Percentiles rank a stretch among this genome's conserved stretches.
Conservation (phyloP, 2,329 filamentous ascomycete species). For the Lachnellula cervina region DNA sequence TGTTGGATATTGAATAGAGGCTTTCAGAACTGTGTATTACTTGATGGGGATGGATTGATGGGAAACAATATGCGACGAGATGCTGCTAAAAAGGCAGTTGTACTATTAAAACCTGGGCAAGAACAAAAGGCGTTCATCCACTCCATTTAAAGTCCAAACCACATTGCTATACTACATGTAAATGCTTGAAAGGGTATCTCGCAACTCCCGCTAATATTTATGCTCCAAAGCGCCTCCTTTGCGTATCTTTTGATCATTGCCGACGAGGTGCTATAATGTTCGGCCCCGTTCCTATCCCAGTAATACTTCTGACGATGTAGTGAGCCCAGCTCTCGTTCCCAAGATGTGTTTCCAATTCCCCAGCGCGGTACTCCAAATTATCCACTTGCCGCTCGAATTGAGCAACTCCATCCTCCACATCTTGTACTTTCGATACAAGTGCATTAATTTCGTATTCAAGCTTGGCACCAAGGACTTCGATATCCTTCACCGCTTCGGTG, state of each 20-base stretch:
- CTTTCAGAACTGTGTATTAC: slow-evolving; percentile 6
- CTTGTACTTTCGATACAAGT: slow-evolving; percentile 73
- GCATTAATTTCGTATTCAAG: slow-evolving; percentile 87
- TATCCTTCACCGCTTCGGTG: slow-evolving; percentile 67
- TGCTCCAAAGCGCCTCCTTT: slow-evolving; percentile 14
- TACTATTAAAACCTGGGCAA: slow-evolving; percentile 18
- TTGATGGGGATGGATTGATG: not conserved
- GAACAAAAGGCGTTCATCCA: slow-evolving; percentile 14
- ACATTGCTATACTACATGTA: slow-evolving; percentile 14
- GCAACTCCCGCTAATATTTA: slow-evolving; percentile 22
- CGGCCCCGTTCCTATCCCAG: slow-evolving; percentile 30
- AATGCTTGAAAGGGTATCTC: slow-evolving; percentile 27
- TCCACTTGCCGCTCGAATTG: slow-evolving; percentile 77
- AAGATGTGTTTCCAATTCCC: slow-evolving; percentile 49
- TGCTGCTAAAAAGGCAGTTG: slow-evolving; percentile 5
- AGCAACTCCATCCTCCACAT: slow-evolving; percentile 76
- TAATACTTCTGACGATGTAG: slow-evolving; percentile 31
- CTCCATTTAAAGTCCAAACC: slow-evolving; percentile 14
- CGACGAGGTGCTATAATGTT: slow-evolving; percentile 21
- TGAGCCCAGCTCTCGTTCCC: slow-evolving; percentile 31
- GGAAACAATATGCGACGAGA: not conserved
- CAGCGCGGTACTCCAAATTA: slow-evolving; percentile 61
- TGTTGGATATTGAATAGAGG: not conserved
- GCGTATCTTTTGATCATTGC: not conserved
- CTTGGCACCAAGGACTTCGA: slow-evolving; percentile 77